These are phyloP conservation scores for Fusarium equiseti DNA, from an alignment of 2,329 filamentous ascomycete genomes.

Conservation along the genomic window DNA sequence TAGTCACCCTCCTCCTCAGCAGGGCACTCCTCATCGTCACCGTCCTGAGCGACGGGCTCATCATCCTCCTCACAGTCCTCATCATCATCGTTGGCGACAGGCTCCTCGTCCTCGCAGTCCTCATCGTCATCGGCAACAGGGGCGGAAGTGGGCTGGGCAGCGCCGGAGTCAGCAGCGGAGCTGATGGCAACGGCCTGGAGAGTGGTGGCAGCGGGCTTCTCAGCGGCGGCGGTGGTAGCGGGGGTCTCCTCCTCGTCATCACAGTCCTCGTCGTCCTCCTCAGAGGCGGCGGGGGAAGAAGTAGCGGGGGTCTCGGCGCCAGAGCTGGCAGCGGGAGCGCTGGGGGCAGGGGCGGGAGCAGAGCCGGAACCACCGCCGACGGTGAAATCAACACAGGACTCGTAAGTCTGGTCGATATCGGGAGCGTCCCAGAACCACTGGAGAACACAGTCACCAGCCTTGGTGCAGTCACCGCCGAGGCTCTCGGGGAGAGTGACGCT, in stretches of 20 bases:
- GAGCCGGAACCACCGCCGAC: conserved; percentile 25
- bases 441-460: conserved; percentile 63
- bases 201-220: conserved; percentile 24
- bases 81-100: conserved; percentile 27
- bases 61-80: conserved; percentile 37
- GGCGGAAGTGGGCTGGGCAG: conserved; percentile 18
- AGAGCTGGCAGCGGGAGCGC: conserved; percentile 12
- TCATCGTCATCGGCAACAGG: conserved; percentile 33
- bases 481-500: conserved; percentile 65
- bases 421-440: conserved; percentile 73
- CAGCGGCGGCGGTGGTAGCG: conserved; percentile 13
- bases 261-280: conserved; percentile 34
- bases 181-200: conserved; percentile 23
- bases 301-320: conserved; percentile 25
- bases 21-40: conserved; percentile 37
- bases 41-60: conserved; percentile 22
- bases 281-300: conserved; percentile 11
- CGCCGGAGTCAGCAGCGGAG: conserved; percentile 7
- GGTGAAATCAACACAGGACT: conserved; percentile 71
- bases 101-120: conserved; percentile 28
- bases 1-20: conserved; percentile 34
- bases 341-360: conserved; percentile 12
- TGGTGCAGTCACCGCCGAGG: conserved; percentile 60
- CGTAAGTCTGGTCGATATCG: conserved; percentile 70
- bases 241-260: conserved; percentile 23